phyloP scores from a whole-genome alignment of 2,329 filamentous ascomycete genomes.

The Cladophialophora immunda region DNA sequence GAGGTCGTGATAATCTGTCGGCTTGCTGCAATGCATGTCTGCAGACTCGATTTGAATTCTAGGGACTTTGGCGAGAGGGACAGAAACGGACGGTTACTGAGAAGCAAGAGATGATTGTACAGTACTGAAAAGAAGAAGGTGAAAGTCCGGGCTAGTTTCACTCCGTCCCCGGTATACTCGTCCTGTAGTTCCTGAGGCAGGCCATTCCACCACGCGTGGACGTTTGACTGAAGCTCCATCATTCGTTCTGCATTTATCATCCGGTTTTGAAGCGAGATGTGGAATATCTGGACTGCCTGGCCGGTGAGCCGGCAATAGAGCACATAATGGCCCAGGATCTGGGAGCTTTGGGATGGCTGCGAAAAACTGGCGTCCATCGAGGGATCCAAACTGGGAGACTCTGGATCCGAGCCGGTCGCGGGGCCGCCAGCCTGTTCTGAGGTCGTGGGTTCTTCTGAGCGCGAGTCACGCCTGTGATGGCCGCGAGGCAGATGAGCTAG shows the following conservation, averaged over 20 bases:
- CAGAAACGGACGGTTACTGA: conserved; percentile 49
- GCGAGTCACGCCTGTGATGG: neutral
- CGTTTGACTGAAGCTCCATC: conserved; percentile 48
- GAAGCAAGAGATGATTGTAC: conserved; percentile 50
- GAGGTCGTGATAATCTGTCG: conserved; percentile 47
- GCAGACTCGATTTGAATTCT: conserved; percentile 49
- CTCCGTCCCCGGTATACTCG: conserved; percentile 18
- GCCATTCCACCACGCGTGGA: conserved; percentile 52
- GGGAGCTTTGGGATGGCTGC: conserved; percentile 1
- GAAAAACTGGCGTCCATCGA: neutral
- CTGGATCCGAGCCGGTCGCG: neutral
- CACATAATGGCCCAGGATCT: conserved; percentile 47
- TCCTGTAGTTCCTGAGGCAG: conserved; percentile 39
- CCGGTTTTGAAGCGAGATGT: conserved; percentile 49
- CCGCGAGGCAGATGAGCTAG: conserved; percentile 21
- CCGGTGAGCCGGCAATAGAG: conserved; percentile 49
- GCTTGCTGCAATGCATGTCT: conserved; percentile 50
- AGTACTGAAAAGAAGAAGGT: conserved; percentile 48
- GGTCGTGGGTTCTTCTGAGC: neutral
- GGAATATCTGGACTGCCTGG: conserved; percentile 48
- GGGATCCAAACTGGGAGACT: neutral
- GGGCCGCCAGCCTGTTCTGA: neutral
- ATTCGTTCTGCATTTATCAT: conserved; percentile 46
- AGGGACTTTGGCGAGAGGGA: conserved; percentile 46
- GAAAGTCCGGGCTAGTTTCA: conserved; percentile 26